phyloP scores from a whole-genome alignment of 2,329 filamentous ascomycete genomes.

The Myrmaecium sp. region DNA sequence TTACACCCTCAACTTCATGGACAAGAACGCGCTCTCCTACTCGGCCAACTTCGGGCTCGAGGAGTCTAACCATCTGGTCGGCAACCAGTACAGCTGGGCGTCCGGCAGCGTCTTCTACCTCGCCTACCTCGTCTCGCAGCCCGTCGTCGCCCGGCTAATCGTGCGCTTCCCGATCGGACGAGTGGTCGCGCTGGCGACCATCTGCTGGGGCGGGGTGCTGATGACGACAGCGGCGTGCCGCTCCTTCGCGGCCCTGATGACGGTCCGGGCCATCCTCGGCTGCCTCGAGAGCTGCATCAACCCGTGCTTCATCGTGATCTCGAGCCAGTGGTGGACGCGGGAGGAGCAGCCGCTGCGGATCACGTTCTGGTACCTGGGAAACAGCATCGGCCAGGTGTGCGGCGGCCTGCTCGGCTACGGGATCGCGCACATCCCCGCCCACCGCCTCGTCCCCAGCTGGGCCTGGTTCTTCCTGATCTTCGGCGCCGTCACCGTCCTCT shows the following conservation, averaged over 20 bases:
- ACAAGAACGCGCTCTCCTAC: slow-evolving; percentile 34
- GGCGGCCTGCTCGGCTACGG: slow-evolving; percentile 10
- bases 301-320: slow-evolving; percentile 34
- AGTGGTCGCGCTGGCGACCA: slow-evolving; percentile 2
- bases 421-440: slow-evolving; percentile 6
- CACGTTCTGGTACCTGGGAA: slow-evolving; percentile 29
- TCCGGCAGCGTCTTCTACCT: slow-evolving; percentile 28
- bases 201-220: slow-evolving; percentile 24
- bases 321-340: slow-evolving; percentile 32
- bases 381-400: slow-evolving; percentile 31
- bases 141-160: slow-evolving; percentile 1
- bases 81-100: slow-evolving; percentile 22
- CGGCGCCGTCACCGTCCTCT: slow-evolving; percentile 26
- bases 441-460: slow-evolving; percentile 24
- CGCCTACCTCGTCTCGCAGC: neutral
- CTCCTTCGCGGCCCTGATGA: slow-evolving; percentile 26
- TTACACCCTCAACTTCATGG: slow-evolving; percentile 45
- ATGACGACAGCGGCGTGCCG: slow-evolving; percentile 23
- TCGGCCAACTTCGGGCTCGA: slow-evolving; percentile 39
- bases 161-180: slow-evolving; percentile 1
- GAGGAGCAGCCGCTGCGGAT: slow-evolving; percentile 31
- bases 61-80: slow-evolving; percentile 35
- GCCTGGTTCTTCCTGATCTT: slow-evolving; percentile 29
- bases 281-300: slow-evolving; percentile 32
- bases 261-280: slow-evolving; percentile 30